Evolutionary conservation across 2,329 filamentous ascomycete species (phyloP).

Genomic region (Alternaria rosae): DNA sequence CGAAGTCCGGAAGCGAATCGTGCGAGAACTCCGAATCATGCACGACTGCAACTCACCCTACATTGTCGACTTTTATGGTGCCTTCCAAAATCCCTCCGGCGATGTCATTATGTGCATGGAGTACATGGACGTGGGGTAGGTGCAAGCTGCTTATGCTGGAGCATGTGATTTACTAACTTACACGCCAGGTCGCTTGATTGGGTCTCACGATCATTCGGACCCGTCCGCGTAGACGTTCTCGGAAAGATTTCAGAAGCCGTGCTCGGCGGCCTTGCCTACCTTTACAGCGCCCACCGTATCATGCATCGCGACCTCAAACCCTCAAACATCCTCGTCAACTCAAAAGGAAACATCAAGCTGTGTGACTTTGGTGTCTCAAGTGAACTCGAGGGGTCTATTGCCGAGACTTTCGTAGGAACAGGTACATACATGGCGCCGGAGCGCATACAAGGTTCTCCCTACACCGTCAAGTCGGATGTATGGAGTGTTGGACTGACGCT

Average conservation of each 20-base stretch:
- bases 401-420: slow-evolving; percentile 97
- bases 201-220: slow-evolving; percentile 93
- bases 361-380: slow-evolving; percentile 99
- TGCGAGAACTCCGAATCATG: slow-evolving; percentile 97
- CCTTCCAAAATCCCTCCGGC: slow-evolving; percentile 94
- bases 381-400: slow-evolving; percentile 96
- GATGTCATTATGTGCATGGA: slow-evolving; percentile 99
- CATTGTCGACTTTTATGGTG: slow-evolving; percentile 97
- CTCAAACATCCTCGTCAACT: slow-evolving; percentile 97
- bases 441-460: slow-evolving; percentile 94
- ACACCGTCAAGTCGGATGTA: slow-evolving; percentile 97
- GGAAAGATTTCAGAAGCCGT: slow-evolving; percentile 98
- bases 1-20: slow-evolving; percentile 94
- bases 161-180: slow-evolving; percentile 19
- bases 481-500: slow-evolving; percentile 96
- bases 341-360: slow-evolving; percentile 90
- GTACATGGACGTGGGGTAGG: slow-evolving; percentile 98
- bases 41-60: slow-evolving; percentile 96
- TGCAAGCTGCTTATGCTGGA: slow-evolving; percentile 21
- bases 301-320: slow-evolving; percentile 99
- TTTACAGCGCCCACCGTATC: slow-evolving; percentile 94
- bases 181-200: slow-evolving; percentile 80
- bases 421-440: slow-evolving; percentile 99
- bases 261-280: slow-evolving; percentile 89
- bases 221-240: slow-evolving; percentile 92